Percentiles rank a stretch among this genome's conserved stretches.
These are phyloP conservation scores for Cercospora beticola DNA, from an alignment of 2,329 filamentous ascomycete species.

Conservation along the genomic window DNA sequence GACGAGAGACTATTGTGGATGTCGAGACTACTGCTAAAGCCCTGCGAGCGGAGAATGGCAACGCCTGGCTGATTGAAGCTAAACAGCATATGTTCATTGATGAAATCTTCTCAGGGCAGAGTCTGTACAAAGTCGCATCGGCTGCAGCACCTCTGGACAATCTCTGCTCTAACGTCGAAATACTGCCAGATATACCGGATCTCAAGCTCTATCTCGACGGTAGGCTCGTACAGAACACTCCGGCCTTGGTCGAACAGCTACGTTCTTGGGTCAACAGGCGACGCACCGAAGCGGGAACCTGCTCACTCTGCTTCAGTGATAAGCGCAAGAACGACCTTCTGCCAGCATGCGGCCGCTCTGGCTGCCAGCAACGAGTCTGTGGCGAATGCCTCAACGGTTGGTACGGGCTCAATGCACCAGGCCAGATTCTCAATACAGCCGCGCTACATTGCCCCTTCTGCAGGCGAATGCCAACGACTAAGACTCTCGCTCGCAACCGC, in stretches of 20 bases:
- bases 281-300: slow-evolving; percentile 11
- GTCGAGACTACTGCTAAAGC: slow-evolving; percentile 12
- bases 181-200: neutral
- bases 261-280: slow-evolving; percentile 10
- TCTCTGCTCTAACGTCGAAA: slow-evolving; percentile 9
- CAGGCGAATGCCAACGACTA: slow-evolving; percentile 9
- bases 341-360: slow-evolving; percentile 14
- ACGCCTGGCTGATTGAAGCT: slow-evolving; percentile 12
- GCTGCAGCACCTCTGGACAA: neutral
- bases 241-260: neutral
- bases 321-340: slow-evolving; percentile 6
- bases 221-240: slow-evolving; percentile 6
- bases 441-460: slow-evolving; percentile 20
- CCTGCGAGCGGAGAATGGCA: slow-evolving; percentile 12
- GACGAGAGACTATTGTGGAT: slow-evolving; percentile 5
- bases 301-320: slow-evolving; percentile 17
- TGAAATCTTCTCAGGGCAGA: neutral
- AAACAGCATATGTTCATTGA: slow-evolving; percentile 7
- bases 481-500: slow-evolving; percentile 8
- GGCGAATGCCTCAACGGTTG: slow-evolving; percentile 6
- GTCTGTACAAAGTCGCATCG: neutral
- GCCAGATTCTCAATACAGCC: slow-evolving; percentile 18
- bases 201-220: neutral
- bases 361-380: slow-evolving; percentile 18
- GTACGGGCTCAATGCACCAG: slow-evolving; percentile 17